A percentile compares a stretch with the other conserved stretches of the same genome.
Evolutionary conservation across 441 rosid genomes (phyloP).

Genomic region (Pelargonium cotyledonis): DNA sequence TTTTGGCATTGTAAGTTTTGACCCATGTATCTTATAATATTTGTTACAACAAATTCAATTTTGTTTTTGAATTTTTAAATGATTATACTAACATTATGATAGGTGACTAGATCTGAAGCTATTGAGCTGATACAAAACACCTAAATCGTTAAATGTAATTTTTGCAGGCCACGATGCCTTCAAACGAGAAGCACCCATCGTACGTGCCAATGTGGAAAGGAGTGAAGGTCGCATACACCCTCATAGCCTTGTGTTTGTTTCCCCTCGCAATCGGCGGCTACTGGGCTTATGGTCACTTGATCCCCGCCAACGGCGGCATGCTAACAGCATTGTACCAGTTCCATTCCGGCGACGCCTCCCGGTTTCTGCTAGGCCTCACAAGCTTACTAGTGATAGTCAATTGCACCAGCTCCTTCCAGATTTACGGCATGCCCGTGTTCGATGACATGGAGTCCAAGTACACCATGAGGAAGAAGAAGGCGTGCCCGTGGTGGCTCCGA

Average conservation of each 20-base stretch:
- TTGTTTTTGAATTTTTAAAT: no score
- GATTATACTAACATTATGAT: no score
- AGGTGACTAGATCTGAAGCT: no score
- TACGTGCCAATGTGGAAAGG: conserved; percentile 97
- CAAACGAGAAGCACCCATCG: conserved; percentile 90
- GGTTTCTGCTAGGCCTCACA: conserved; percentile 76
- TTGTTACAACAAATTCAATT: no score
- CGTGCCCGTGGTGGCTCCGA: conserved; percentile 89
- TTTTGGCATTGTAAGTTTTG: no score
- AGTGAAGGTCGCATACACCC: conserved; percentile 81
- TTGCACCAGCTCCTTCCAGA: conserved; percentile 87
- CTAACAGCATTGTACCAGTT: conserved; percentile 70
- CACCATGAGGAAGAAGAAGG: conserved; percentile 81
- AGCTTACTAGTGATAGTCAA: conserved; percentile 85
- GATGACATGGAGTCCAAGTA: conserved; percentile 92
- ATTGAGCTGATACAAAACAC: no score
- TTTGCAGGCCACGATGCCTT: conserved; percentile 92
- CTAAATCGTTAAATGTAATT: not conserved
- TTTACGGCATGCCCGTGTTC: conserved; percentile 90
- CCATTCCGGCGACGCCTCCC: conserved; percentile 77
- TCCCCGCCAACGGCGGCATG: conserved; percentile 80
- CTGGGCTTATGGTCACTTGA: conserved; percentile 97
- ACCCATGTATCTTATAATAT: no score
- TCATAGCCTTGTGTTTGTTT: conserved; percentile 80
- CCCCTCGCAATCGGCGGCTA: conserved; percentile 88